Conservation (phyloP, 2,329 filamentous ascomycete species). For the Fusarium sacchari region DNA sequence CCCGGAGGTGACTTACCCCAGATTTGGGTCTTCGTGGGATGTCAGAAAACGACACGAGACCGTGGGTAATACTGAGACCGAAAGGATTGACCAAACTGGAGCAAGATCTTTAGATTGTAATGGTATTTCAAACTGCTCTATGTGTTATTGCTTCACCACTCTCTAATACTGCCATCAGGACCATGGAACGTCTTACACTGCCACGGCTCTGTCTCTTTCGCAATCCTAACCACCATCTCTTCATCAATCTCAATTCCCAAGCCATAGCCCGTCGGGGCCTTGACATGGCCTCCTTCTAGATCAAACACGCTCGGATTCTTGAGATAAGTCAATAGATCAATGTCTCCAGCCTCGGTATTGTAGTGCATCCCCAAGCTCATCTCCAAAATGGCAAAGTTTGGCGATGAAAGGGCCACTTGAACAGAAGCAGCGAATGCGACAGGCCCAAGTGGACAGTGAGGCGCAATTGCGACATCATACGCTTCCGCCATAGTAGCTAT, state of each 20-base stretch:
- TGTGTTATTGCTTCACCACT: not conserved
- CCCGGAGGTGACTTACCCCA: not conserved
- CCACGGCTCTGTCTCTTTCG: conserved; percentile 71
- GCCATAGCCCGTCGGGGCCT: conserved; percentile 67
- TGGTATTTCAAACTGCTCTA: rapidly evolving
- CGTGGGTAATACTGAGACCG: rapidly evolving
- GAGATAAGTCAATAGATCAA: conserved; percentile 74
- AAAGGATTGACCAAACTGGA: too few species aligned
- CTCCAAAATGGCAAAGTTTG: conserved; percentile 79
- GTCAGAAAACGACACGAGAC: not conserved
- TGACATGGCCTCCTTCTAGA: conserved; percentile 73
- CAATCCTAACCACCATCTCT: conserved; percentile 69
- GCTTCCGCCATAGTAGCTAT: conserved; percentile 78
- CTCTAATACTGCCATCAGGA: conserved; percentile 13
- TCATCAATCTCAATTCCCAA: conserved; percentile 79
- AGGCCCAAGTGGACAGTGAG: conserved; percentile 78
- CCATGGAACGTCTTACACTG: conserved; percentile 21
- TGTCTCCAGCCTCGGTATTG: conserved; percentile 70
- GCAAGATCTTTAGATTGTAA: not conserved
- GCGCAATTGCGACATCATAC: conserved; percentile 78
- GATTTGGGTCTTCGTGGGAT: not conserved
- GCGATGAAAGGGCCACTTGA: conserved; percentile 69
- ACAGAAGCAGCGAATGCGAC: conserved; percentile 77
- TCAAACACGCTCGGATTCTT: conserved; percentile 72
- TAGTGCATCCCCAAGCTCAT: conserved; percentile 86